Evolutionary conservation across 2,329 filamentous ascomycete species (phyloP).

Genomic region (Hypoxylon sp.): DNA sequence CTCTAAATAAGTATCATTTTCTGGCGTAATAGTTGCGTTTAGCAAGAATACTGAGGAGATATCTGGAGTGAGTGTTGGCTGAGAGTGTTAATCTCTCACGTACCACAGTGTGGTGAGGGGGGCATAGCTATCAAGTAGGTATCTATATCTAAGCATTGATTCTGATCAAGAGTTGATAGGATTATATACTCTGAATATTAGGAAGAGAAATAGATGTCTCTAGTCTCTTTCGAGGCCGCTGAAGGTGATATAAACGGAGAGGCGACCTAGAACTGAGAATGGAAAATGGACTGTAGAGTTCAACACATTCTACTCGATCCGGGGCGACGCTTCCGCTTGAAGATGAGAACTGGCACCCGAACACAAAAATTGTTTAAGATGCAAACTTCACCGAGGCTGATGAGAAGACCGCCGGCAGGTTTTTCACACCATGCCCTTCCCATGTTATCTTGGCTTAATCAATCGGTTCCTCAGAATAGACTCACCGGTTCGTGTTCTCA

Average conservation of each 20-base stretch:
- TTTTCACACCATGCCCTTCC: neutral
- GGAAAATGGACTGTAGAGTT: neutral
- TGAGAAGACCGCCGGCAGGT: neutral
- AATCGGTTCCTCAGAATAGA: neutral
- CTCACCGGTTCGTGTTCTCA: neutral
- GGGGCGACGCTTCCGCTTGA: neutral
- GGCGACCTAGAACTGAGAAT: neutral
- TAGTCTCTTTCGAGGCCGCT: neutral
- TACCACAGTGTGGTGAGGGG: neutral
- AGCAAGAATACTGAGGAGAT: neutral
- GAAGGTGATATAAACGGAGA: neutral
- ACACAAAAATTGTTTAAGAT: neutral
- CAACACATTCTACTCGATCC: neutral
- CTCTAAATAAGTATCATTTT: neutral
- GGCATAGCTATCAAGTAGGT: no score
- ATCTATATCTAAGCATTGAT: neutral
- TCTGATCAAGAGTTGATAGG: neutral
- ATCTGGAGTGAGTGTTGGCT: neutral
- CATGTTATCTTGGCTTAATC: neutral
- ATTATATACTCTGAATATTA: neutral
- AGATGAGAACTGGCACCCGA: constrained; percentile 5
- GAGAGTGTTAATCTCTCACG: neutral
- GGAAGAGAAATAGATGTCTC: neutral
- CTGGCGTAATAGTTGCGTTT: neutral
- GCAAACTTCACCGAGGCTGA: neutral